These are phyloP conservation scores for Solanum chmielewskii DNA, from an alignment of 257 asterid genomes.

Conservation along the genomic window DNA sequence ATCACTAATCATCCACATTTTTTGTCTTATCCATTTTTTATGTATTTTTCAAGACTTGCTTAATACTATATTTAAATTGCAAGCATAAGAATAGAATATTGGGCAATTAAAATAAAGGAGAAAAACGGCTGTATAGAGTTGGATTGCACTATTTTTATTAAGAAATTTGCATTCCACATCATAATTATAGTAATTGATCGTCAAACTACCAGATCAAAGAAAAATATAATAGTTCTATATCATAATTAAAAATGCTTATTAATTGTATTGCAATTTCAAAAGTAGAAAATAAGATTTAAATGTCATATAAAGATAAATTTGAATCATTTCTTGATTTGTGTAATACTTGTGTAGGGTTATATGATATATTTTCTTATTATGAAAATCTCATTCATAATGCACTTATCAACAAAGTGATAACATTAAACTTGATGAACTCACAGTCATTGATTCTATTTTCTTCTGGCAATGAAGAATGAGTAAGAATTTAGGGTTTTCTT, in stretches of 20 bases:
- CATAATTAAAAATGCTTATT: background rate
- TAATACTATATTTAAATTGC: background rate
- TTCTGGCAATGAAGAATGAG: background rate
- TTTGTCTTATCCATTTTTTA: background rate
- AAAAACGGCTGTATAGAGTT: background rate
- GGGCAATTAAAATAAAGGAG: background rate
- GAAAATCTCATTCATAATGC: background rate
- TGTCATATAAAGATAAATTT: background rate
- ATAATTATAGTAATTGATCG: background rate
- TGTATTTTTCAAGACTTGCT: background rate
- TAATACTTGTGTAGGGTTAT: background rate
- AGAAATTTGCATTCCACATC: background rate
- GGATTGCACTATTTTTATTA: background rate
- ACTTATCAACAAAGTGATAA: background rate
- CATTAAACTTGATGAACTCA: background rate
- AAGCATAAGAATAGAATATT: background rate
- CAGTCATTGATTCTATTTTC: background rate
- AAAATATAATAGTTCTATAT: background rate
- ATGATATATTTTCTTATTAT: background rate
- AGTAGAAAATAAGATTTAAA: background rate
- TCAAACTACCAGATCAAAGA: background rate
- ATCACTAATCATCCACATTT: background rate
- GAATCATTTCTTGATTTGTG: background rate
- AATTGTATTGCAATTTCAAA: background rate
- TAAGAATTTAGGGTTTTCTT: background rate